phyloP scores from a whole-genome alignment of 305 asterid genomes.

The Solanum hybrid region DNA sequence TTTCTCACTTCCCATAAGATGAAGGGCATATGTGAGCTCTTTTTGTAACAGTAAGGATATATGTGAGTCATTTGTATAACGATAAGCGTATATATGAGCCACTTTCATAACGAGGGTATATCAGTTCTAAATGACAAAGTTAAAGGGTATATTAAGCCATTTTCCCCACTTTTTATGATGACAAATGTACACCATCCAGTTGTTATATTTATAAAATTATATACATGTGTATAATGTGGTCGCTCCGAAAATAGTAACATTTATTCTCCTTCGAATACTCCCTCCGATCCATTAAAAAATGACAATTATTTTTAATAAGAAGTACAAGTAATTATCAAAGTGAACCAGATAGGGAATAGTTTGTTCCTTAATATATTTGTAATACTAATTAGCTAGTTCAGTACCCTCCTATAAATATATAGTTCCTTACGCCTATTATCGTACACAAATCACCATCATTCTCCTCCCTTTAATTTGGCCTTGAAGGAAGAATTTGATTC shows the following conservation, averaged over 20 bases:
- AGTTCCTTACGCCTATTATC: neutral
- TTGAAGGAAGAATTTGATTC: neutral
- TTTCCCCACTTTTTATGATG: neutral
- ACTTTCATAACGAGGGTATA: too few relatives aligned
- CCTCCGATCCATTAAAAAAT: neutral
- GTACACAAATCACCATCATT: neutral
- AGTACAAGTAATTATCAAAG: neutral
- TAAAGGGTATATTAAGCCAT: too few relatives aligned
- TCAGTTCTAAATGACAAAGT: too few relatives aligned
- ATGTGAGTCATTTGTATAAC: too few relatives aligned
- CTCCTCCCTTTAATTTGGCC: too few relatives aligned
- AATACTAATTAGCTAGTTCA: neutral
- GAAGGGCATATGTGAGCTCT: too few relatives aligned
- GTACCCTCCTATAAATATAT: neutral
- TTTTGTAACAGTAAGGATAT: too few relatives aligned
- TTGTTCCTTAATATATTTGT: neutral
- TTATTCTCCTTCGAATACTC: neutral
- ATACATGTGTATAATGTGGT: neutral
- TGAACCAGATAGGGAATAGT: neutral
- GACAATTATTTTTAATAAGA: neutral
- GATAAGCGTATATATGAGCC: too few relatives aligned
- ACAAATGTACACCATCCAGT: neutral
- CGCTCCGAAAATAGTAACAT: neutral
- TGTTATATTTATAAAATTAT: neutral
- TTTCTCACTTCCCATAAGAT: too few relatives aligned